These are phyloP conservation scores for Oehlia diaphana DNA, from an alignment of 192 early-diverging fungal species.

Conservation along the genomic window DNA sequence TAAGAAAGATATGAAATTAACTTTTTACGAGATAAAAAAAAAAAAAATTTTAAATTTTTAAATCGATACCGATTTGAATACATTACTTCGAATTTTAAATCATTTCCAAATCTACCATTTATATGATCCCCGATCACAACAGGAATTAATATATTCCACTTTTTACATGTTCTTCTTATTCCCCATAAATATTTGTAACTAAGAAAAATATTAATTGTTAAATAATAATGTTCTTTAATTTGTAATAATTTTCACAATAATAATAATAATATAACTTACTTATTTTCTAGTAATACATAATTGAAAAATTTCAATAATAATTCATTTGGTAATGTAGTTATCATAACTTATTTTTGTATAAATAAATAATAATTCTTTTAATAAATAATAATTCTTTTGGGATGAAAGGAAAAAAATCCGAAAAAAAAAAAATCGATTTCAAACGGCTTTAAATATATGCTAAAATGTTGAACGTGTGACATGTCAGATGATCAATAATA, in stretches of 20 bases:
- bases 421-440: too few relatives aligned
- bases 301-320: conserved; percentile 9
- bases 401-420: too few relatives aligned
- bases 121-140: not conserved
- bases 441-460: too few relatives aligned
- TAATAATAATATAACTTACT: not conserved
- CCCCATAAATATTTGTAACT: not conserved
- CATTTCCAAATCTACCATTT: not conserved
- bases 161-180: not conserved
- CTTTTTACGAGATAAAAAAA: not conserved
- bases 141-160: not conserved
- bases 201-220: too few relatives aligned
- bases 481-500: too few relatives aligned
- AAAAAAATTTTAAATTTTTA: not conserved
- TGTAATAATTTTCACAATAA: too few relatives aligned
- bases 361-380: too few relatives aligned
- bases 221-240: too few relatives aligned
- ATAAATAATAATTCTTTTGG: too few relatives aligned
- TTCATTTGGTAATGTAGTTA: not conserved
- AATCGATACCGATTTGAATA: too few relatives aligned
- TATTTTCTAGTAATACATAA: not conserved
- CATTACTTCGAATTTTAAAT: not conserved
- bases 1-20: not conserved
- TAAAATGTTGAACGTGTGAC: too few relatives aligned
- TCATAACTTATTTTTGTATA: too few relatives aligned